These are phyloP conservation scores for Magnaporthiopsis incrustans DNA, from an alignment of 2,329 filamentous ascomycete genomes.

Conservation along the genomic window DNA sequence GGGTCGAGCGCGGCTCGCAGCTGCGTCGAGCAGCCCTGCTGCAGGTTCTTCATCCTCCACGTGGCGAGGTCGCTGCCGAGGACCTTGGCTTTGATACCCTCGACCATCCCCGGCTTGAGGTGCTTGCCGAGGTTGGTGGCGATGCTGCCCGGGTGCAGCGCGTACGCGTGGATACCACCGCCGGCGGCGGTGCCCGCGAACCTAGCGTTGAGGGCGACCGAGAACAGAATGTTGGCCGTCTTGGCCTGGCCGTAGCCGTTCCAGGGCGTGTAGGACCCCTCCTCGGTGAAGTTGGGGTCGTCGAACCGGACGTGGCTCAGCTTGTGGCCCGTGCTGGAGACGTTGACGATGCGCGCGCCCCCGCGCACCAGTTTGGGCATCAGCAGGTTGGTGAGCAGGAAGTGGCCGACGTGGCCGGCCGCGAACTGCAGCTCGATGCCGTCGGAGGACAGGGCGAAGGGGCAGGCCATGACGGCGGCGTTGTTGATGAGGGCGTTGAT, in stretches of 20 bases:
- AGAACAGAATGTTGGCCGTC: slow-evolving; percentile 41
- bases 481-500: slow-evolving; percentile 33
- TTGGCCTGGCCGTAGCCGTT: slow-evolving; percentile 43
- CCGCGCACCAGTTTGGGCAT: slow-evolving; percentile 28
- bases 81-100: background rate
- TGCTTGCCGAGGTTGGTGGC: slow-evolving; percentile 8
- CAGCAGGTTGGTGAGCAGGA: slow-evolving; percentile 39
- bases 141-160: slow-evolving; percentile 12
- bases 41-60: slow-evolving; percentile 11
- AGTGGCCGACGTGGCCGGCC: slow-evolving; percentile 42
- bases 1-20: slow-evolving; percentile 30
- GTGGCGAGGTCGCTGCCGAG: slow-evolving; percentile 1
- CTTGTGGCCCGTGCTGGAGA: slow-evolving; percentile 32
- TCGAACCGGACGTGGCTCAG: slow-evolving; percentile 33
- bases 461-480: slow-evolving; percentile 28
- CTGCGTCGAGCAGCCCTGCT: slow-evolving; percentile 21
- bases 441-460: slow-evolving; percentile 24
- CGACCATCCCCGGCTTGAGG: slow-evolving; percentile 3
- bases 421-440: slow-evolving; percentile 36
- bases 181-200: background rate
- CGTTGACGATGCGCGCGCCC: slow-evolving; percentile 28
- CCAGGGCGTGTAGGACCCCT: slow-evolving; percentile 25
- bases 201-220: slow-evolving; percentile 21
- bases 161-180: slow-evolving; percentile 4
- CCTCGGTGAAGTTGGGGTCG: slow-evolving; percentile 35